phyloP scores from a whole-genome alignment of 176 grass and related monocot genomes.

The Cymbopogon citratus region DNA sequence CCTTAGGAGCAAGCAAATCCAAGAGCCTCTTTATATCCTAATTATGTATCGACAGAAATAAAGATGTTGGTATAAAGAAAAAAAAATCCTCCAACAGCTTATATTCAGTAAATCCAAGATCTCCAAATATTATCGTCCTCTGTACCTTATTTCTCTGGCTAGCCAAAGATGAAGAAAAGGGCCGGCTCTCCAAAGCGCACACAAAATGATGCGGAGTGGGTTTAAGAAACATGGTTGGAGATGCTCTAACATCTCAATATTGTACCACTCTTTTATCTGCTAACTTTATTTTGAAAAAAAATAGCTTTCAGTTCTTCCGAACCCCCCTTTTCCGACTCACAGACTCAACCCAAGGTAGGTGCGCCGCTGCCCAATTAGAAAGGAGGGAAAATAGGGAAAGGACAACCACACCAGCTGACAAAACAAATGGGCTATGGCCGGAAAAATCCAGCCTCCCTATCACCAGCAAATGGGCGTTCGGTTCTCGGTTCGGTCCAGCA shows the following conservation, averaged over 20 bases:
- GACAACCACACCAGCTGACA: conserved; percentile 9
- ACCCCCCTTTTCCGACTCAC: not conserved
- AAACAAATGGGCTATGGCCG: conserved; percentile 3
- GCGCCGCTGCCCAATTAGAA: conserved; percentile 19
- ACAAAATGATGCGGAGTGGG: not conserved
- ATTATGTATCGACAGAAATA: not conserved
- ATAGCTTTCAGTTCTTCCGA: not conserved
- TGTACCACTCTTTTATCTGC: not conserved
- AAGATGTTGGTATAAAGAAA: not conserved
- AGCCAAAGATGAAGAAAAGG: not conserved
- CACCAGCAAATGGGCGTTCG: no score
- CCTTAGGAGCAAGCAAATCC: not conserved
- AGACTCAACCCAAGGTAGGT: not conserved
- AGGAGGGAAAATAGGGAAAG: conserved; percentile 2
- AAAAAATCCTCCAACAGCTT: not conserved
- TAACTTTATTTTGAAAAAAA: not conserved
- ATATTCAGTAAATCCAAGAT: not conserved
- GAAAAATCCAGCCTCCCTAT: conserved; percentile 20
- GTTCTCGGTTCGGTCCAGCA: no score
- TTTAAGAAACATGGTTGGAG: not conserved
- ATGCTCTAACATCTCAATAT: not conserved
- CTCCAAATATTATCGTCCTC: not conserved
- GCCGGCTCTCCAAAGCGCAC: not conserved
- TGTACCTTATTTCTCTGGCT: not conserved
- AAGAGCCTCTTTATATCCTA: not conserved